A percentile compares a stretch with the other conserved stretches of the same genome.
phyloP scores from a whole-genome alignment of 2,329 filamentous ascomycete genomes.

The Aspergillus spinulosporus region DNA sequence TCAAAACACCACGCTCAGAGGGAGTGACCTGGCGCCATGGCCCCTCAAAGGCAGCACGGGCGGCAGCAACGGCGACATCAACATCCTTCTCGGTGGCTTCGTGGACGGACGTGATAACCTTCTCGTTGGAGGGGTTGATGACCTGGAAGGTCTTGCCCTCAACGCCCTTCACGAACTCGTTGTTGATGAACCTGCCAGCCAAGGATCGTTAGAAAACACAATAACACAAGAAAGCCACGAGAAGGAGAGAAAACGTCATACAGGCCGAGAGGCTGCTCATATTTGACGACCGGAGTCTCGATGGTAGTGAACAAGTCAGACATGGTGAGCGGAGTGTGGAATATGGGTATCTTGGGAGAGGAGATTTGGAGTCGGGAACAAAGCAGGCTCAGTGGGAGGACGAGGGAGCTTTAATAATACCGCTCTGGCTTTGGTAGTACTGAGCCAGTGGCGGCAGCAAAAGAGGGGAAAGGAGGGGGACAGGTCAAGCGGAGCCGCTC shows the following conservation, averaged over 20 bases:
- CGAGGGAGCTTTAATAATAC: background rate
- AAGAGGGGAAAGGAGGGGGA: too few relatives aligned
- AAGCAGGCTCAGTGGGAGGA: background rate
- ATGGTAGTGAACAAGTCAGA: conserved; percentile 35
- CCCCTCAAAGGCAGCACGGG: conserved; percentile 81
- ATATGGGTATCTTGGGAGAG: conserved; percentile 16
- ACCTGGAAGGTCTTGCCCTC: conserved; percentile 91
- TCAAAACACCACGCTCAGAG: conserved; percentile 65
- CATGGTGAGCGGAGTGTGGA: conserved; percentile 18
- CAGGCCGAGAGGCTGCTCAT: conserved; percentile 42
- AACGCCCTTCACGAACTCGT: conserved; percentile 68
- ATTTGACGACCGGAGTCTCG: conserved; percentile 38
- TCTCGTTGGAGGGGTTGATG: conserved; percentile 83
- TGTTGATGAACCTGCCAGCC: conserved; percentile 45
- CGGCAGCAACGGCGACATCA: conserved; percentile 76
- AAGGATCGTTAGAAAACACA: background rate
- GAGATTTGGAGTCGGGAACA: background rate
- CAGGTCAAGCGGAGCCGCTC: too few relatives aligned
- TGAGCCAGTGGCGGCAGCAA: background rate
- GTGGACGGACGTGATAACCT: conserved; percentile 76
- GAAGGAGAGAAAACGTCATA: conserved; percentile 22
- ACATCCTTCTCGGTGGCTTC: conserved; percentile 81
- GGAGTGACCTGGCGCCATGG: conserved; percentile 70
- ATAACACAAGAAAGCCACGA: background rate
- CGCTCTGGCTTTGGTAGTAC: background rate